Evolutionary conservation across 805 yeast species (phyloP).

Genomic region (Scheffersomyces spartinae): DNA sequence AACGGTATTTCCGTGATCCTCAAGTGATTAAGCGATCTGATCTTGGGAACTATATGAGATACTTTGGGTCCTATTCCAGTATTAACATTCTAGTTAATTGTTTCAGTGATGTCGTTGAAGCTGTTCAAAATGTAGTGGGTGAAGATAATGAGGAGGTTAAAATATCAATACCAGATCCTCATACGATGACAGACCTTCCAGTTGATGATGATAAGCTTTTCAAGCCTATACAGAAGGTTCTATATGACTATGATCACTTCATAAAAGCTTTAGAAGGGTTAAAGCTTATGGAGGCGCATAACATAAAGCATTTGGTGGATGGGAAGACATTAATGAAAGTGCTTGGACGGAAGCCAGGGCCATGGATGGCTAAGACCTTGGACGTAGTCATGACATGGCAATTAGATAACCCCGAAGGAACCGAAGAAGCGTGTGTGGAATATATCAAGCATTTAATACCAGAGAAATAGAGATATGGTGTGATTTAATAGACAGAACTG

Average conservation of each 20-base stretch:
- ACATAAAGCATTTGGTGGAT: conserved; percentile 55
- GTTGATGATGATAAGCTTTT: background rate
- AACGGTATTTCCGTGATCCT: conserved; percentile 7
- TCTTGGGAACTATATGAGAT: conserved; percentile 48
- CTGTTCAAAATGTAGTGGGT: too few species aligned
- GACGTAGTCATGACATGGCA: conserved; percentile 62
- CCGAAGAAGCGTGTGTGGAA: conserved; percentile 43
- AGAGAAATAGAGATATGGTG: too few species aligned
- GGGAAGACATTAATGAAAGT: conserved; percentile 55
- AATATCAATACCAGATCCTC: background rate
- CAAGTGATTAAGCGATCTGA: conserved; percentile 33
- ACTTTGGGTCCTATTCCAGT: conserved; percentile 42
- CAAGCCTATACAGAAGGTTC: background rate
- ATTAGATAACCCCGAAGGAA: conserved; percentile 53
- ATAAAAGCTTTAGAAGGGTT: too few species aligned
- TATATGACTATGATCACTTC: too few species aligned
- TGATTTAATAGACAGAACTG: too few species aligned
- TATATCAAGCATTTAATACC: too few species aligned
- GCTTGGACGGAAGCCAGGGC: conserved; percentile 62
- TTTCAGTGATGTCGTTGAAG: conserved; percentile 15
- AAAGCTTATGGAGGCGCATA: conserved; percentile 34
- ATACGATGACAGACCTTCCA: background rate
- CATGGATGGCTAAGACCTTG: conserved; percentile 62
- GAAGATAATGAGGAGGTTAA: background rate
- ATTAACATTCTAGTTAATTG: conserved; percentile 28